phyloP scores from a whole-genome alignment of 2,329 filamentous ascomycete genomes.

The Cladosporium sp. region DNA sequence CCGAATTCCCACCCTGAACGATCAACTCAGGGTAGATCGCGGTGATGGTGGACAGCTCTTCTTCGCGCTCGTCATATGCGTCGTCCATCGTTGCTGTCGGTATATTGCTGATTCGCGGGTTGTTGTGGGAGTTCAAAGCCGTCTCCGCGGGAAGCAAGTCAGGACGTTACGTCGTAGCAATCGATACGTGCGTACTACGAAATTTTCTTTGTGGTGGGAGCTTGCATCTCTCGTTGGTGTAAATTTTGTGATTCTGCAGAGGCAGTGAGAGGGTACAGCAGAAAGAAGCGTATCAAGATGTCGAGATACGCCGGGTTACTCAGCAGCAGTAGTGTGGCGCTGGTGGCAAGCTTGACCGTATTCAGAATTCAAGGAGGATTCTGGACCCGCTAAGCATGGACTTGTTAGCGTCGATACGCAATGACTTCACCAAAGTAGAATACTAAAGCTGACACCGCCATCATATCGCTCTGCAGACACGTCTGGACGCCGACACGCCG shows the following conservation, averaged over 20 bases:
- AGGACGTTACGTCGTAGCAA: not conserved
- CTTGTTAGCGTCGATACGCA: not conserved
- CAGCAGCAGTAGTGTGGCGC: not conserved
- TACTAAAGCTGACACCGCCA: slow-evolving; percentile 1
- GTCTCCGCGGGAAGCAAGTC: not conserved
- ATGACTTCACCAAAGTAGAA: not conserved
- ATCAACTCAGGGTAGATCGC: slow-evolving; percentile 64
- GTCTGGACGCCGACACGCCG: slow-evolving; percentile 9
- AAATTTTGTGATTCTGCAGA: not conserved
- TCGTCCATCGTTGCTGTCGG: slow-evolving; percentile 32
- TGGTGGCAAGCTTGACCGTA: not conserved
- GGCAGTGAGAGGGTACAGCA: not conserved
- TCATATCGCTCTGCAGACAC: not conserved
- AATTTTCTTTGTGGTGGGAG: not conserved
- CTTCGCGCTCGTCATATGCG: slow-evolving; percentile 57
- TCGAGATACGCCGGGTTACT: not conserved
- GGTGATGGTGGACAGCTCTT: slow-evolving; percentile 60
- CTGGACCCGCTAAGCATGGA: not conserved
- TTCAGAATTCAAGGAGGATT: not conserved
- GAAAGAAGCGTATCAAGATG: not conserved
- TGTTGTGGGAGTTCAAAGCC: not conserved
- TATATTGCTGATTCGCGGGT: not conserved
- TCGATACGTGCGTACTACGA: not conserved
- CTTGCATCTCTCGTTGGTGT: not conserved
- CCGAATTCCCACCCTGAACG: slow-evolving; percentile 50